Conservation (phyloP, 2,329 filamentous ascomycete species). For the Colletotrichum chrysophilum region DNA sequence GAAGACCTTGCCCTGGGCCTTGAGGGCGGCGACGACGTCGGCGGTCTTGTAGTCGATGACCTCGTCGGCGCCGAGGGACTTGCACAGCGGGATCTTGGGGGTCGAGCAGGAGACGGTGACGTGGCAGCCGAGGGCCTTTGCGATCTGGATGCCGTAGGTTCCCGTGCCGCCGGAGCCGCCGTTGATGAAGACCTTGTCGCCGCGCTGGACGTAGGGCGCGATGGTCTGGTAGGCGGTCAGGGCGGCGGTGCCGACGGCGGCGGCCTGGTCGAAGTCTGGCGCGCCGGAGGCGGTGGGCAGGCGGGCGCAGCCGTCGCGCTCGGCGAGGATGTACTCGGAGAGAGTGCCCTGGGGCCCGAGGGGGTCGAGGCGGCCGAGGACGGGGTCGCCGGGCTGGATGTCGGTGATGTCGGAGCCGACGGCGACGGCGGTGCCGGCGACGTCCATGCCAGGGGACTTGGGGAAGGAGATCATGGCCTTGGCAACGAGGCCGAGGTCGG, state of each 20-base stretch:
- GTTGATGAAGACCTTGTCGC: slow-evolving; percentile 69
- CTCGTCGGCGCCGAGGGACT: slow-evolving; percentile 66
- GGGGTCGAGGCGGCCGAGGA: slow-evolving; percentile 44
- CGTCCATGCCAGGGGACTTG: slow-evolving; percentile 54
- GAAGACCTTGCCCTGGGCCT: slow-evolving; percentile 51
- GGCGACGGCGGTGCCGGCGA: slow-evolving; percentile 52
- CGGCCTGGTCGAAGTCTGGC: slow-evolving; percentile 41
- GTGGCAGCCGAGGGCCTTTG: slow-evolving; percentile 64
- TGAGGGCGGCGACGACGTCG: slow-evolving; percentile 53
- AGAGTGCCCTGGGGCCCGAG: slow-evolving; percentile 43
- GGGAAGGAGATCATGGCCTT: slow-evolving; percentile 41
- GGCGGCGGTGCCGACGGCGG: slow-evolving; percentile 47
- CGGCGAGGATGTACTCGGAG: slow-evolving; percentile 44
- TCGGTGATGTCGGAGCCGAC: slow-evolving; percentile 25
- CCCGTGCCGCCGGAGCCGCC: slow-evolving; percentile 70
- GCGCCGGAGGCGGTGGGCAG: slow-evolving; percentile 38
- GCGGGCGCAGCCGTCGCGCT: slow-evolving; percentile 34
- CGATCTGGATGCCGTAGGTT: slow-evolving; percentile 67
- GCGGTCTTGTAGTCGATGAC: slow-evolving; percentile 65
- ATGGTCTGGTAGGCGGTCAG: slow-evolving; percentile 56
- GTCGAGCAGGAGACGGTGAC: slow-evolving; percentile 68
- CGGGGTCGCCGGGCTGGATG: slow-evolving; percentile 43
- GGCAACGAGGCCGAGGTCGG: slow-evolving; percentile 43
- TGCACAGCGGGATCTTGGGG: slow-evolving; percentile 61
- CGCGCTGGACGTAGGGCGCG: slow-evolving; percentile 49